Conservation (phyloP, 306 rosid genomes). For the Leucaena leucocephala region DNA sequence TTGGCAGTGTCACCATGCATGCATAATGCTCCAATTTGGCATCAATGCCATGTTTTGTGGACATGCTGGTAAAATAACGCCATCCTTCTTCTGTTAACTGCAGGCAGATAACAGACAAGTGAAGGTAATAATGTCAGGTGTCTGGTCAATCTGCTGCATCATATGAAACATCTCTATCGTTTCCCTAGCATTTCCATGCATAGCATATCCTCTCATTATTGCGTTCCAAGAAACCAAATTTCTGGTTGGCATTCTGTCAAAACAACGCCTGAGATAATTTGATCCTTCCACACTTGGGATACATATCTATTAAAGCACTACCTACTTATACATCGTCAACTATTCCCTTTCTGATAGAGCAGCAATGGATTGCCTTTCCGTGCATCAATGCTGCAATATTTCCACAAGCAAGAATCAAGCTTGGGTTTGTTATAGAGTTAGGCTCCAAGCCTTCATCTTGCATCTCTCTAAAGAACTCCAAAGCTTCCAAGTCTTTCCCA, state of each 20-base stretch:
- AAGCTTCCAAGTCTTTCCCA: slow-evolving; percentile 75
- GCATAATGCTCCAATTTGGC: slow-evolving; percentile 72
- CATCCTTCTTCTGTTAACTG: slow-evolving; percentile 66
- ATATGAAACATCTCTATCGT: slow-evolving; percentile 58
- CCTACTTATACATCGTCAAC: slow-evolving; percentile 66
- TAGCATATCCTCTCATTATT: slow-evolving; percentile 65
- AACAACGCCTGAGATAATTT: slow-evolving; percentile 55
- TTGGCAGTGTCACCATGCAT: slow-evolving; percentile 79
- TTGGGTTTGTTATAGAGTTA: slow-evolving; percentile 74
- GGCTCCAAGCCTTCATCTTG: slow-evolving; percentile 72
- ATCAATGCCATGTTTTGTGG: slow-evolving; percentile 54
- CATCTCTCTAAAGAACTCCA: slow-evolving; percentile 78
- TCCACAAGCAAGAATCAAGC: slow-evolving; percentile 88
- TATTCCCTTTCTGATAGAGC: slow-evolving; percentile 61
- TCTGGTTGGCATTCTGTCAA: slow-evolving; percentile 54
- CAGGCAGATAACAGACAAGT: slow-evolving; percentile 67
- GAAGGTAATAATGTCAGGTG: slow-evolving; percentile 63
- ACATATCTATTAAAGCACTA: slow-evolving; percentile 74
- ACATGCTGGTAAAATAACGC: slow-evolving; percentile 64
- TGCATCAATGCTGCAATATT: slow-evolving; percentile 70
- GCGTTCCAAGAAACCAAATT: slow-evolving; percentile 74
- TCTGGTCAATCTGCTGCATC: slow-evolving; percentile 60
- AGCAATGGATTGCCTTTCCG: slow-evolving; percentile 79
- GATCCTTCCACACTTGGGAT: slow-evolving; percentile 74
- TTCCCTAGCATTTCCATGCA: slow-evolving; percentile 76